Evolutionary conservation across 306 rosid species (phyloP).

Genomic region (Cercis canadensis): DNA sequence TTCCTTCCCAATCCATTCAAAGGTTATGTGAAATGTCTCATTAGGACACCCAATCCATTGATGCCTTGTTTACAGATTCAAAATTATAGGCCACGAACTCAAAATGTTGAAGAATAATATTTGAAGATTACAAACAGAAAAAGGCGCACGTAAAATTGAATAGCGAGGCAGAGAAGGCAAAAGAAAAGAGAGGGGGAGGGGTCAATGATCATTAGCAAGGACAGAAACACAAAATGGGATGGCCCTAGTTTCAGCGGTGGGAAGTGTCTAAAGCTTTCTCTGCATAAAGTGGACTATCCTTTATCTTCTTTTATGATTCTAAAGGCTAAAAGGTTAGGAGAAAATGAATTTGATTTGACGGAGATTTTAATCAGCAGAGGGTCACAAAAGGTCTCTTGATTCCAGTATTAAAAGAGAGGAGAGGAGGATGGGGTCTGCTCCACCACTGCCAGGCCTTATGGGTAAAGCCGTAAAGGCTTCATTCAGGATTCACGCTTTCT

Average conservation of each 20-base stretch:
- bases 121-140: not conserved
- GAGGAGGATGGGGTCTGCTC: too few relatives aligned
- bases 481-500: slow-evolving; percentile 38
- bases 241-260: slow-evolving; percentile 43
- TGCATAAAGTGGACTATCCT: slow-evolving; percentile 44
- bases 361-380: too few relatives aligned
- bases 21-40: too few relatives aligned
- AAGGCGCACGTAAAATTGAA: slow-evolving; percentile 4
- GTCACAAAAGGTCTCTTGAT: too few relatives aligned
- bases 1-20: not conserved
- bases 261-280: slow-evolving; percentile 45
- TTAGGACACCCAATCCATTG: too few relatives aligned
- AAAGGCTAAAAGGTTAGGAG: slow-evolving; percentile 37
- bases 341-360: slow-evolving; percentile 33
- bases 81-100: too few relatives aligned
- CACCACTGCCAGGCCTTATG: slow-evolving; percentile 54
- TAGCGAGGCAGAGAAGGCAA: not conserved
- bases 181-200: not conserved
- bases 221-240: slow-evolving; percentile 24
- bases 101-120: not conserved
- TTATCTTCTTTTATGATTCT: slow-evolving; percentile 28
- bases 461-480: too few relatives aligned
- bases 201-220: slow-evolving; percentile 18
- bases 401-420: not conserved
- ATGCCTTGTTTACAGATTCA: too few relatives aligned